These are phyloP conservation scores for Candida gorgasii DNA, from an alignment of 805 yeast species.

Conservation along the genomic window DNA sequence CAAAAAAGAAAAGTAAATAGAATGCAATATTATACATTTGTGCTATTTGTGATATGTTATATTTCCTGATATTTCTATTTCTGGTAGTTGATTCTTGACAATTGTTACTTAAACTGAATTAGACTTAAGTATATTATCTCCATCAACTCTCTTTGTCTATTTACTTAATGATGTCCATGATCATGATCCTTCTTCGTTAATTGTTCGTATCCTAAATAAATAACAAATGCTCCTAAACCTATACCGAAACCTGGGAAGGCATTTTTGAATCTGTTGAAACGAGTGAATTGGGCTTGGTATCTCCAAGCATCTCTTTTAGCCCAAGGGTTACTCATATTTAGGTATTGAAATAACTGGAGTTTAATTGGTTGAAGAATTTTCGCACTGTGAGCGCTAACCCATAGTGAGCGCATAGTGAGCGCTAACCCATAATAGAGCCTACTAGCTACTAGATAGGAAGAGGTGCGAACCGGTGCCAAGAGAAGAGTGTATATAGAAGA, in stretches of 20 bases:
- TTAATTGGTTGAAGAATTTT: slow-evolving; percentile 11
- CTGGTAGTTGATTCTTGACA: neutral
- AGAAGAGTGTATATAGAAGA: too few species aligned
- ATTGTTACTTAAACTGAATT: too few species aligned
- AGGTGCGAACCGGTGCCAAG: too few species aligned
- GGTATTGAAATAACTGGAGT: neutral
- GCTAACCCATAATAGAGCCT: too few species aligned
- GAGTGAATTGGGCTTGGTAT: slow-evolving; percentile 77
- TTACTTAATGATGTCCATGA: slow-evolving; percentile 23
- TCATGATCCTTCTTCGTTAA: slow-evolving; percentile 38
- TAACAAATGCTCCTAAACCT: slow-evolving; percentile 73
- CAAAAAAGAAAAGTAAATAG: neutral
- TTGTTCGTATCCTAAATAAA: slow-evolving; percentile 64
- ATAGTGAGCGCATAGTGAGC: neutral
- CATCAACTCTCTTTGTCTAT: too few species aligned
- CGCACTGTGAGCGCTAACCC: neutral
- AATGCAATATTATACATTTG: slow-evolving; percentile 6
- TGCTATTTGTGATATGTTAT: too few species aligned
- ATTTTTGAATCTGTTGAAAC: slow-evolving; percentile 65
- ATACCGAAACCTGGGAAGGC: slow-evolving; percentile 81
- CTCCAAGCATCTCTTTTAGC: slow-evolving; percentile 86
- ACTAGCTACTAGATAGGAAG: too few species aligned
- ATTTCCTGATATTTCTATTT: too few species aligned
- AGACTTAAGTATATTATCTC: too few species aligned
- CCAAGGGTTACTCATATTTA: slow-evolving; percentile 43